These are phyloP conservation scores for Neurospora sp. DNA, from an alignment of 495 filamentous ascomycete genomes.

Conservation along the genomic window DNA sequence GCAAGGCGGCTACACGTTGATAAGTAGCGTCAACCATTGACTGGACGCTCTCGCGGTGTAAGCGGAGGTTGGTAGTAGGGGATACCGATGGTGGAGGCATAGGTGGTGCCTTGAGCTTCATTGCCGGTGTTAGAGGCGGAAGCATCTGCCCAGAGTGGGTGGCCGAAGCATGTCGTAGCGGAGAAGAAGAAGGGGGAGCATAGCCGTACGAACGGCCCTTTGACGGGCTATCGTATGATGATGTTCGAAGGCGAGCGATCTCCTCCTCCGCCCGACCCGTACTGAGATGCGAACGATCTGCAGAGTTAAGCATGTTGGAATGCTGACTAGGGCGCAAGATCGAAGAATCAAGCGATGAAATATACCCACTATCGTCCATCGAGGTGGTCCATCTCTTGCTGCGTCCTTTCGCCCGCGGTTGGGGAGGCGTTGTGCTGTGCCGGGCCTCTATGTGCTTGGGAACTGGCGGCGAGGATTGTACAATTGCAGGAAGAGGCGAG, in stretches of 20 bases:
- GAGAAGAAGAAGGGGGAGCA: slow-evolving; percentile 43
- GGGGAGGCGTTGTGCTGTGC: slow-evolving; percentile 62
- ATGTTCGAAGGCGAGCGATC: slow-evolving; percentile 86
- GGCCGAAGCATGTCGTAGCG: slow-evolving; percentile 40
- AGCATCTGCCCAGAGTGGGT: slow-evolving; percentile 53
- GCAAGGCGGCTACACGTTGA: slow-evolving; percentile 55
- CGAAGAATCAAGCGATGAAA: slow-evolving; percentile 94
- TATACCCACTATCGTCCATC: slow-evolving; percentile 93
- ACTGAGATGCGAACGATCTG: slow-evolving; percentile 69
- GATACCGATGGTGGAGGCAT: slow-evolving; percentile 82
- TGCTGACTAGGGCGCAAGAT: slow-evolving; percentile 60
- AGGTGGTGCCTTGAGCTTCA: slow-evolving; percentile 73
- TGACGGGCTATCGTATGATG: slow-evolving; percentile 85
- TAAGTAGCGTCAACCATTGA: slow-evolving; percentile 84
- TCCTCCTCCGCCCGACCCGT: slow-evolving; percentile 87
- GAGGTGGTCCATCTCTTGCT: slow-evolving; percentile 64
- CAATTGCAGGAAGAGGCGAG: slow-evolving; percentile 43
- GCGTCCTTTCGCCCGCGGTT: slow-evolving; percentile 46
- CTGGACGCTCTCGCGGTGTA: slow-evolving; percentile 78
- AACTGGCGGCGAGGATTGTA: slow-evolving; percentile 84
- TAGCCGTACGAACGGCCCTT: slow-evolving; percentile 46
- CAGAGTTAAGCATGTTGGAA: slow-evolving; percentile 53
- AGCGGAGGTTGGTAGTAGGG: slow-evolving; percentile 87
- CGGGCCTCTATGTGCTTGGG: slow-evolving; percentile 50
- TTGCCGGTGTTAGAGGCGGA: slow-evolving; percentile 75